Evolutionary conservation across 2,329 filamentous ascomycete genomes (phyloP), one percentile per base, ranked within the genome.

Genomic region (Aspergillus fructus): DNA sequence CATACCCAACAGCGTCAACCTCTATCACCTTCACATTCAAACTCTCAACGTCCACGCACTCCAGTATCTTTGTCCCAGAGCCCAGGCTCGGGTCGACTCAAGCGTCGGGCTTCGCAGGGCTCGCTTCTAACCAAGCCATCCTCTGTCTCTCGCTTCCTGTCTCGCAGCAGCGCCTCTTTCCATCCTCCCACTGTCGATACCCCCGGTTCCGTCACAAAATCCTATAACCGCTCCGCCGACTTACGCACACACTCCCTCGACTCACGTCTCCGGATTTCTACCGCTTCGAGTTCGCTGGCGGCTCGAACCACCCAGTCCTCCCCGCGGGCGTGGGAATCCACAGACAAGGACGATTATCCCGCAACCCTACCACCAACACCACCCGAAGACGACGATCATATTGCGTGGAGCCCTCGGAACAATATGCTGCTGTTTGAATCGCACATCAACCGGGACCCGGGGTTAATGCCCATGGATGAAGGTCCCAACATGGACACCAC

Each of bases 101-200:
- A 71, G 27, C 71, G 72, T 53, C 69, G 72, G 63, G 71, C 72
- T 53, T 74, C 72, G 1, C 71, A 74, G 64, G 70, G 72, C 23
- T 74, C 71, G 1, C 52, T 74, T 6, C 62, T 69, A 21, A 68
- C 71, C 19, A 70, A 67, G 59, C 69, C 71, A 2, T 74, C 73
- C 4, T 58, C 68, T 9, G 67, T 72, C 33, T 72, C 73, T 43
- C 71, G 72, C 8, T 72, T 74, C 37, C 60, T 75, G 1, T 69
- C 73, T 40, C 74, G 69, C 54, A 69, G 68, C 49, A 74, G 64
- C 58, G 66, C 65, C 5, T 66, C 71, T 34, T 69, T 85, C 41
- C 79, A 81, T 53, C 75, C 85, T 15, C 82, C 81, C 5, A 81
- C 81, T 2, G 83, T 84, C 64, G 77, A 83, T 55, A 71, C 76